phyloP scores from a whole-genome alignment of 2,329 filamentous ascomycete genomes.

The Neophaeococcomyces mojaviensis region DNA sequence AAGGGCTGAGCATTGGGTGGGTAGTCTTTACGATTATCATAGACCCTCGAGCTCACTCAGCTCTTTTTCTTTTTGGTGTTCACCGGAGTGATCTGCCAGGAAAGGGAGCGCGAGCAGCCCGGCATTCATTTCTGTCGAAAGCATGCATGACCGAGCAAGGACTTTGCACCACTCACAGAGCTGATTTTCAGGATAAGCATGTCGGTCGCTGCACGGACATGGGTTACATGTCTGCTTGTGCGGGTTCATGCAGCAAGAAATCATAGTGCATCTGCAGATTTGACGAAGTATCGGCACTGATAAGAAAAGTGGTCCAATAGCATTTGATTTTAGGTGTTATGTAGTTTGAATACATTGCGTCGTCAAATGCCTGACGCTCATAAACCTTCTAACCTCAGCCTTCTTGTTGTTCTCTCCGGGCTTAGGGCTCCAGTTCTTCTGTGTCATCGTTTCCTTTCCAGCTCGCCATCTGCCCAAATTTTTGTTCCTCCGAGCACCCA shows the following conservation, averaged over 20 bases:
- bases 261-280: conserved; percentile 1
- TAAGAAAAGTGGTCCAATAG: conserved; percentile 5
- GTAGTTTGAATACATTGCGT: conserved; percentile 10
- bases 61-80: neutral
- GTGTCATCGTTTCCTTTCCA: neutral
- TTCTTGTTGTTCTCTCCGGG: neutral
- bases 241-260: conserved; percentile 5
- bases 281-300: conserved; percentile 4
- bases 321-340: neutral
- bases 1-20: neutral
- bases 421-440: conserved; percentile 1
- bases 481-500: conserved; percentile 3
- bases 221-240: conserved; percentile 1
- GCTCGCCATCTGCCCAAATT: neutral
- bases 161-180: neutral
- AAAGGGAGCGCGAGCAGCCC: neutral
- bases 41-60: neutral
- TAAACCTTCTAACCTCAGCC: neutral
- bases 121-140: neutral
- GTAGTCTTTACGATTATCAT: neutral
- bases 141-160: neutral
- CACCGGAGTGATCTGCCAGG: neutral
- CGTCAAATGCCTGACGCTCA: conserved; percentile 3
- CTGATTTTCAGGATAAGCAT: conserved; percentile 4
- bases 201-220: neutral